Evolutionary conservation across 768 basidiomycete species (phyloP).

Genomic region (Lactarius psammicola): DNA sequence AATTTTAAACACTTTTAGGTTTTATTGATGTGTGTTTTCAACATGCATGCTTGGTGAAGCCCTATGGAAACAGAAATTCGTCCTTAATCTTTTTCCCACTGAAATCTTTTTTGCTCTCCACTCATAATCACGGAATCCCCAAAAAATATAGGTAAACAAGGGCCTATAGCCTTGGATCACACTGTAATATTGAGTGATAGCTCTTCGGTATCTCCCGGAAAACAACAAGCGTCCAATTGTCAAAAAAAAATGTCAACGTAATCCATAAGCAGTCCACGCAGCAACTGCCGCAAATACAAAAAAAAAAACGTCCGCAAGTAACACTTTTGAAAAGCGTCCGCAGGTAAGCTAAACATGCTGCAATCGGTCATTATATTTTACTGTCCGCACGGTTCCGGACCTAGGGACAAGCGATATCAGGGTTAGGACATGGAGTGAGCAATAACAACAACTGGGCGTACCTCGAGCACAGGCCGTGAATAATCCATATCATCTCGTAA

Average conservation of each 20-base stretch:
- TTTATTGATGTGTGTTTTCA: too few relatives aligned
- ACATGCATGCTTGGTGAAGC: too few relatives aligned
- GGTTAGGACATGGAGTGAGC: not conserved
- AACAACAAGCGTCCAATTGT: not conserved
- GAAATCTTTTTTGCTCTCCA: too few relatives aligned
- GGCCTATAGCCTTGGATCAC: too few relatives aligned
- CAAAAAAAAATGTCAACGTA: not conserved
- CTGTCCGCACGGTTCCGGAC: not conserved
- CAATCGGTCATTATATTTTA: not conserved
- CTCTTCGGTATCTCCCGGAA: constrained; percentile 21
- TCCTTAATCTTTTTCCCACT: too few relatives aligned
- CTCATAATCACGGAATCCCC: too few relatives aligned
- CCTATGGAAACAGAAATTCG: too few relatives aligned
- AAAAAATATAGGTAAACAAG: too few relatives aligned
- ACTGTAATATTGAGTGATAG: constrained; percentile 12
- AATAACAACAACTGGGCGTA: not conserved
- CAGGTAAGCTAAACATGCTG: not conserved
- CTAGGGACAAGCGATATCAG: not conserved
- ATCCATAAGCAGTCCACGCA: constrained; percentile 8
- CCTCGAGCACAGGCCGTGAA: constrained; percentile 21
- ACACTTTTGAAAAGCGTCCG: not conserved
- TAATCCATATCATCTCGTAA: constrained; percentile 19
- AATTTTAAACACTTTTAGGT: too few relatives aligned
- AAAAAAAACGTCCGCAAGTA: not conserved
- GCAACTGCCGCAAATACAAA: not conserved